A percentile compares a stretch with the other conserved stretches of the same genome.
These are phyloP conservation scores for Bipolaris cookei DNA, from an alignment of 2,329 filamentous ascomycete genomes.

Conservation along the genomic window DNA sequence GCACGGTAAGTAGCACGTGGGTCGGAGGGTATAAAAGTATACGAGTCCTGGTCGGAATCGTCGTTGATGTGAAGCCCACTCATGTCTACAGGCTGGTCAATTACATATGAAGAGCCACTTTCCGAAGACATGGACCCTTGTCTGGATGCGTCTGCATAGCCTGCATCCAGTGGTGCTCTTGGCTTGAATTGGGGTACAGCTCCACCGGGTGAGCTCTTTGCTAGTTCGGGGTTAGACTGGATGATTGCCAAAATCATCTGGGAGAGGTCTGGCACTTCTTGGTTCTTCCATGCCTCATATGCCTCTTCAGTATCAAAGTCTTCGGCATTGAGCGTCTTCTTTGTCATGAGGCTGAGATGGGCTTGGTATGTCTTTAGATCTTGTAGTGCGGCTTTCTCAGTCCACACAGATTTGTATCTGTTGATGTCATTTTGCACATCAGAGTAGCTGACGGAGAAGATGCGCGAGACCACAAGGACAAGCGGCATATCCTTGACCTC, in stretches of 20 bases:
- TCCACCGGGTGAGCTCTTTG: conserved; percentile 71
- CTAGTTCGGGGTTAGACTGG: conserved; percentile 82
- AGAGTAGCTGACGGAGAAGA: conserved; percentile 80
- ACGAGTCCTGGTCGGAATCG: conserved; percentile 64
- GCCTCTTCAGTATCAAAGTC: conserved; percentile 92
- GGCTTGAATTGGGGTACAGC: conserved; percentile 64
- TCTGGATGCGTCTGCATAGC: conserved; percentile 56
- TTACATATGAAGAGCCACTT: conserved; percentile 58
- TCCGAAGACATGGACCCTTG: conserved; percentile 54
- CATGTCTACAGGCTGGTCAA: conserved; percentile 73
- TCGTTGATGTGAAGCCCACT: conserved; percentile 68
- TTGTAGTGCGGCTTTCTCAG: conserved; percentile 84
- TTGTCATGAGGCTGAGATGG: conserved; percentile 79
- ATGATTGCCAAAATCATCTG: conserved; percentile 94
- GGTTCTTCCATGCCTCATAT: conserved; percentile 88
- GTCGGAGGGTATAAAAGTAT: conserved; percentile 88
- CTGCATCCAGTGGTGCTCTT: conserved; percentile 49
- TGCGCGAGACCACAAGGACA: conserved; percentile 82
- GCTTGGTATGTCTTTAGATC: conserved; percentile 95
- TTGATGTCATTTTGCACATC: conserved; percentile 89
- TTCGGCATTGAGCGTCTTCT: conserved; percentile 75
- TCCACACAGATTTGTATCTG: conserved; percentile 80
- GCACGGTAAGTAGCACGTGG: conserved; percentile 82
- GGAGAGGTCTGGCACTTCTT: conserved; percentile 84
- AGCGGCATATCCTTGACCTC: conserved; percentile 97